Conservation (phyloP, 2,329 filamentous ascomycete species). For the Aspergillus sp. region DNA sequence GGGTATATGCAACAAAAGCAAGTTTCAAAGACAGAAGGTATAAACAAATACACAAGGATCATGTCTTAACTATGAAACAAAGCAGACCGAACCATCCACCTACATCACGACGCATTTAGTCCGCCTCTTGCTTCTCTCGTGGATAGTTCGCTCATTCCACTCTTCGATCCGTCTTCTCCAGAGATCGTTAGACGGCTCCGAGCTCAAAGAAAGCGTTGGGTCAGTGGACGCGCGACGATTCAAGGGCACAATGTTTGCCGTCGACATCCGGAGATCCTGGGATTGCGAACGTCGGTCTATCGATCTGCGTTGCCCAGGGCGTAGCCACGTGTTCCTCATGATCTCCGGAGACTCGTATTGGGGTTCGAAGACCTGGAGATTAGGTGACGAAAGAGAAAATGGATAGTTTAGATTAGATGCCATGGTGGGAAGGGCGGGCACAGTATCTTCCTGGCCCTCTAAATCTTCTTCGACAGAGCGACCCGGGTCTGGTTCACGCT, state of each 20-base stretch:
- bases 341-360: conserved; percentile 21
- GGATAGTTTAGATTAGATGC: conserved; percentile 20
- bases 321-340: conserved; percentile 17
- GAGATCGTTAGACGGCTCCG: conserved; percentile 31
- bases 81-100: background rate
- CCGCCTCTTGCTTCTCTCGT: conserved; percentile 35
- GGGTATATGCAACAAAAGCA: conserved; percentile 13
- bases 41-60: background rate
- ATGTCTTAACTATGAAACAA: background rate
- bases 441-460: conserved; percentile 9
- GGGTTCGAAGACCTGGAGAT: conserved; percentile 27
- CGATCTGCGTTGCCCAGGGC: conserved; percentile 11
- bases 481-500: background rate
- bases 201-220: conserved; percentile 27
- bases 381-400: conserved; percentile 35
- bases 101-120: conserved; percentile 42
- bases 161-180: conserved; percentile 40
- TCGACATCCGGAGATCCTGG: conserved; percentile 15
- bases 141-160: conserved; percentile 40
- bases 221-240: conserved; percentile 34
- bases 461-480: background rate
- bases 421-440: conserved; percentile 15
- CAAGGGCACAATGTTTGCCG: conserved; percentile 11
- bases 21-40: background rate
- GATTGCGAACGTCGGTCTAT: conserved; percentile 19